phyloP scores from a whole-genome alignment of 257 asterid genomes.

The Ligustrum vulgare region DNA sequence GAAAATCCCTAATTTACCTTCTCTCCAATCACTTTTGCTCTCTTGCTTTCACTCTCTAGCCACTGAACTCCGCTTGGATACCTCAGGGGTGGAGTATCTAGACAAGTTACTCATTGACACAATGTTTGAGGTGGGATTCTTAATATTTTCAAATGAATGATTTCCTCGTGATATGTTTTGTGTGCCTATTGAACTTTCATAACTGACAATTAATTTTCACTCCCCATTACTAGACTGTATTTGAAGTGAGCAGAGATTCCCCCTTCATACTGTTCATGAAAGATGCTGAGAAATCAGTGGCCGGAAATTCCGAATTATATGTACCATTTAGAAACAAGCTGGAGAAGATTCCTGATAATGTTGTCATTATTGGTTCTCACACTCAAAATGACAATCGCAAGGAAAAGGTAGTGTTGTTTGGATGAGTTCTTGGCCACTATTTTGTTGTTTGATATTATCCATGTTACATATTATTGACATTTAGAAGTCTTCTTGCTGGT shows the following conservation, averaged over 20 bases:
- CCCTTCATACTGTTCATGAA: constrained; percentile 87
- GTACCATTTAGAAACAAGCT: constrained; percentile 65
- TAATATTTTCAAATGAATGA: constrained; percentile 8
- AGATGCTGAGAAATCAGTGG: constrained; percentile 89
- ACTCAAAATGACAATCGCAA: constrained; percentile 69
- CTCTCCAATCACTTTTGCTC: constrained; percentile 14
- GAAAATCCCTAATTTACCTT: constrained; percentile 2
- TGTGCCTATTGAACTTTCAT: constrained; percentile 9
- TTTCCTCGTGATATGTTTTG: constrained; percentile 2
- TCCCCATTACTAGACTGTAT: constrained; percentile 56
- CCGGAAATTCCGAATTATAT: constrained; percentile 69
- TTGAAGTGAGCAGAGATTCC: constrained; percentile 67
- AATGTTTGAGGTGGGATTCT: constrained; percentile 77
- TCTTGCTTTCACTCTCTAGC: constrained; percentile 43
- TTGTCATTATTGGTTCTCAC: constrained; percentile 81
- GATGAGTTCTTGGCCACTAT: background rate
- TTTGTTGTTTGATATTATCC: constrained; percentile 6
- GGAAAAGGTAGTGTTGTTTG: constrained; percentile 63
- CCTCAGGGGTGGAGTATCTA: constrained; percentile 66
- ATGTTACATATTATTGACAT: background rate
- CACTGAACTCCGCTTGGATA: constrained; percentile 70
- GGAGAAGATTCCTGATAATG: constrained; percentile 83
- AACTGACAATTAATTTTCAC: constrained; percentile 16
- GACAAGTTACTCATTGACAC: constrained; percentile 62
- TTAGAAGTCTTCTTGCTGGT: background rate